Evolutionary conservation across 768 basidiomycete genomes (phyloP).

Genomic region (Tylopilus subfusipes): DNA sequence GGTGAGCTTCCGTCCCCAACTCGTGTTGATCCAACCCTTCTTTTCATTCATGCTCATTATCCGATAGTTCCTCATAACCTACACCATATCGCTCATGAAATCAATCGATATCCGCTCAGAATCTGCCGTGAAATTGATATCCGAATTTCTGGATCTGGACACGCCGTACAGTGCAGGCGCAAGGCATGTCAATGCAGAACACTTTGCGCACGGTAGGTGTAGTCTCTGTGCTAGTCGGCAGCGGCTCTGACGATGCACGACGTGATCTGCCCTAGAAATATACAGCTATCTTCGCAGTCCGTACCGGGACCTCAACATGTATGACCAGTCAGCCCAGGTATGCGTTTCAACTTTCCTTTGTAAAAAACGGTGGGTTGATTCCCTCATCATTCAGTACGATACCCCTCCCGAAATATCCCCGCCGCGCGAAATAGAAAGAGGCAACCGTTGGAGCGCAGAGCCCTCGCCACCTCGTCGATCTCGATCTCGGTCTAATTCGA

Average conservation of each 20-base stretch:
- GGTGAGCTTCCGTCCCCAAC: slow-evolving; percentile 39
- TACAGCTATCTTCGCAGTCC: slow-evolving; percentile 89
- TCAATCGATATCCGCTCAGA: slow-evolving; percentile 90
- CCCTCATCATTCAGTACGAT: slow-evolving; percentile 52
- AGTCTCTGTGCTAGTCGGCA: background rate
- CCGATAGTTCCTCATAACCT: slow-evolving; percentile 78
- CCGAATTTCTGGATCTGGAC: slow-evolving; percentile 87
- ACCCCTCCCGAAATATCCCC: slow-evolving; percentile 41
- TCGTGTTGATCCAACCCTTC: slow-evolving; percentile 1
- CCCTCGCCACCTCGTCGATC: slow-evolving; percentile 23
- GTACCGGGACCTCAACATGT: slow-evolving; percentile 76
- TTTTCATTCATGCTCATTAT: slow-evolving; percentile 11
- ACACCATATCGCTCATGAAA: slow-evolving; percentile 88
- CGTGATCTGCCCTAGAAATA: slow-evolving; percentile 52
- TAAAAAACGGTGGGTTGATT: slow-evolving; percentile 6
- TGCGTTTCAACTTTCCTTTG: background rate
- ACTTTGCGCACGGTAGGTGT: slow-evolving; percentile 86
- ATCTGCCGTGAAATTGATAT: slow-evolving; percentile 75
- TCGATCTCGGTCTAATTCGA: slow-evolving; percentile 29
- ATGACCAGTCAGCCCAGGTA: slow-evolving; percentile 82
- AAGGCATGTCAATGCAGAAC: slow-evolving; percentile 74
- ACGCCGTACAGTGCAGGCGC: slow-evolving; percentile 51
- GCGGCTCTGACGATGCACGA: background rate
- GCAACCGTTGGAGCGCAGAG: slow-evolving; percentile 27
- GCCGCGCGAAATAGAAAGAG: slow-evolving; percentile 25